Base-by-base conservation (phyloP, 2,329 filamentous ascomycete genomes). In the Claviceps pusilla region DNA sequence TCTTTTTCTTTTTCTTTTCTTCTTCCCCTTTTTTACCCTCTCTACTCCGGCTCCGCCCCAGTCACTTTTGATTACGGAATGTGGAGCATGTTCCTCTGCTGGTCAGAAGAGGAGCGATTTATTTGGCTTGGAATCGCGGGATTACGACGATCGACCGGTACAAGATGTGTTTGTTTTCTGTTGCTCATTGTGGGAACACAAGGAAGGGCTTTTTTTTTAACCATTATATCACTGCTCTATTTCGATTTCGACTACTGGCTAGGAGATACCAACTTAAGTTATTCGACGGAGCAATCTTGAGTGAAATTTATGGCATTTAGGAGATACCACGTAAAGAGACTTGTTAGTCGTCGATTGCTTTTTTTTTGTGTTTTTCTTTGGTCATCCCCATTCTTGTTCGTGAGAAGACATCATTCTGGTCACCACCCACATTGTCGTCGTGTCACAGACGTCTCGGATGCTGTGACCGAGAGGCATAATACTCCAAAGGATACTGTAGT, bases 191-290 rank as follows among this genome's bases (percentile, higher is more conserved):
- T 24, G 2, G 24, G n/a, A 12, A 19, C 7, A 28, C 10, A 11
- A 31, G 4, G 7, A n/a, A 48, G 16, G 31, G 7, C 12, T 48
- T n/a, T 19, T 3, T n/a, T 33, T 35, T 19, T 48, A 19, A 19
- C 19, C 19, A 19, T 14, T 24, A 37, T 14, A 49, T 24, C 48
- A 37, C n/a, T 37, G 45, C n/a, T 41, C 7, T 41, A 33, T 52
- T 33, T 9, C 33, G 5, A 41, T 5, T 29, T 52, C n/a, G 4
- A 46, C 33, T 50, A 52, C 46, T 41, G 51, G 50, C 45, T 24
- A 43, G 39, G 51, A 51, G 53, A 57, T 55, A 55, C 55, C 52
- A 56, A 45, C 31, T 41, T 33, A 4, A 52, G n/a, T 33, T 24
- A 37, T 47, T 56, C 28, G 33, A 42, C 14, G 28, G 47, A 43